Conservation (phyloP, 805 yeast species). For the Kuraishia floccosa region DNA sequence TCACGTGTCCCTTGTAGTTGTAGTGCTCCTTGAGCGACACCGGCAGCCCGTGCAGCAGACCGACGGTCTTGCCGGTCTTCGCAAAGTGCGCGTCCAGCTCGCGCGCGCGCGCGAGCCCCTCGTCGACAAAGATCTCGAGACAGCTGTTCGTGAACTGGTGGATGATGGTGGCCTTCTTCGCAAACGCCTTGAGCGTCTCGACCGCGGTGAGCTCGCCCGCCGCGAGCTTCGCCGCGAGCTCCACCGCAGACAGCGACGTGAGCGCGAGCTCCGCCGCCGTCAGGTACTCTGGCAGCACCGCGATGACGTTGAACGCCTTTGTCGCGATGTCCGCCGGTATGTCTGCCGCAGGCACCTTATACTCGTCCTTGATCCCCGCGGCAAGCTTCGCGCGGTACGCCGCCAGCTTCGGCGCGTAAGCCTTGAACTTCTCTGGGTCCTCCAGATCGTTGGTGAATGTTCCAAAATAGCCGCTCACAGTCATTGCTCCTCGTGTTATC, state of each 20-base stretch:
- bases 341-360: conserved; percentile 16
- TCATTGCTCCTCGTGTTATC: no score
- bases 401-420: conserved; percentile 35
- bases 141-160: conserved; percentile 51
- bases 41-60: conserved; percentile 64
- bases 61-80: conserved; percentile 38
- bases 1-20: conserved; percentile 37
- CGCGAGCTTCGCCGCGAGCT: conserved; percentile 30
- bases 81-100: conserved; percentile 41
- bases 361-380: conserved; percentile 12
- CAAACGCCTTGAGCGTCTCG: conserved; percentile 48
- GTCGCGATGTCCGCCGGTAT: conserved; percentile 22
- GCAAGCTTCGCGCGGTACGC: conserved; percentile 22
- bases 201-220: conserved; percentile 34
- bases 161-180: conserved; percentile 53
- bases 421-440: conserved; percentile 25
- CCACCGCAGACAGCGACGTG: conserved; percentile 30
- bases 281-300: conserved; percentile 18
- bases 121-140: conserved; percentile 44
- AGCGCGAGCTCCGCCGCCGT: conserved; percentile 26
- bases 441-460: conserved; percentile 14
- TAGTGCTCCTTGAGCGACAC: conserved; percentile 60
- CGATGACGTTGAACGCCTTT: conserved; percentile 18
- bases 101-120: conserved; percentile 46
- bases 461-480: no score